These are phyloP conservation scores for Hanseniaspora uvarum DNA, from an alignment of 1,139 yeast genomes.

Conservation along the genomic window DNA sequence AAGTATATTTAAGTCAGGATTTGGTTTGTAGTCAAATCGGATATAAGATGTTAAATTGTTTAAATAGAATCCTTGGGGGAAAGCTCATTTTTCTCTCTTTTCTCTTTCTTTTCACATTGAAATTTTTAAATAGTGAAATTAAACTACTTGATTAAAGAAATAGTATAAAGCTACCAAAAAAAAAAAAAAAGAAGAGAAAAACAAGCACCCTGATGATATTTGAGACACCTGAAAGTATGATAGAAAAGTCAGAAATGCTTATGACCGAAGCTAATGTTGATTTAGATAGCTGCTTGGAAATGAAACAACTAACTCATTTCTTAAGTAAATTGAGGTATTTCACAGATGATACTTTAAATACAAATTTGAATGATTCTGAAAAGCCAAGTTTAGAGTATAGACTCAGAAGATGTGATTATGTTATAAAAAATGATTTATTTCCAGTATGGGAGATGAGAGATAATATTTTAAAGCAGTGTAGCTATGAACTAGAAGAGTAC, in stretches of 20 bases:
- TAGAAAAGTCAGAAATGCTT: background rate
- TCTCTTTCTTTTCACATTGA: background rate
- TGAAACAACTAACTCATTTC: conserved; percentile 21
- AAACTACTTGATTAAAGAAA: too few species aligned
- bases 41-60: background rate
- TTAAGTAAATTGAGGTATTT: conserved; percentile 33
- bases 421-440: conserved; percentile 31
- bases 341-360: conserved; percentile 38
- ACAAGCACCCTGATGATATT: too few species aligned
- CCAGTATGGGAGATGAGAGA: conserved; percentile 38
- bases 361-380: conserved; percentile 33
- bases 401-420: conserved; percentile 28
- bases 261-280: conserved; percentile 20
- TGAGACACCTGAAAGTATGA: background rate
- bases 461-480: conserved; percentile 35
- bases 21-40: conserved; percentile 38
- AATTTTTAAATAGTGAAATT: background rate
- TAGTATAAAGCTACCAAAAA: too few species aligned
- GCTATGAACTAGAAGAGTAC: conserved; percentile 27
- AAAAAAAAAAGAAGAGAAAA: too few species aligned
- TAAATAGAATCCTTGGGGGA: background rate
- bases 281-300: conserved; percentile 11
- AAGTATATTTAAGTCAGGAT: conserved; percentile 44
- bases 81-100: background rate
- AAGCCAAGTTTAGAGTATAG: conserved; percentile 20